Evolutionary conservation across 2,329 filamentous ascomycete genomes (phyloP), one percentile per base, ranked within the genome.

Genomic region (Zarea fungicola): DNA sequence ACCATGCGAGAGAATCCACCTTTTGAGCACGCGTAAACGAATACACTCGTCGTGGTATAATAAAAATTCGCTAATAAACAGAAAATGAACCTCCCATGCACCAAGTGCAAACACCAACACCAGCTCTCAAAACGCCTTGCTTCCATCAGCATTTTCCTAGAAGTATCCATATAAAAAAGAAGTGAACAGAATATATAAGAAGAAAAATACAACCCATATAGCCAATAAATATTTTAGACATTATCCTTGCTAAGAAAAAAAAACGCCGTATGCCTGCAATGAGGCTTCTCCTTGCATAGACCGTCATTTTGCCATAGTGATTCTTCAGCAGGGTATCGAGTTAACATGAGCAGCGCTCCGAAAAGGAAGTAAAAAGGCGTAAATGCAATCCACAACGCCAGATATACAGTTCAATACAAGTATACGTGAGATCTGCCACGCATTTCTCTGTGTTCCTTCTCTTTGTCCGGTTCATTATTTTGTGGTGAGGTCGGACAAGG

Each of bases 401-500:
- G 29, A 42, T 35, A 21, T 41, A 41, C 44, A 47, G 23, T 47
- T 23, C 35, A 40, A 32, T 40, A 31, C 44, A 39, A 25, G 5
- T 25, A 3, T 16, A 19, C 13, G n/a, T 23, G 5, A 25, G 25
- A 6, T n/a, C 18, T 35, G 41, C 34, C 25, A 43, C 29, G 28
- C 36, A 41, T 19, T 25, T 41, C 53, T 53, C 47, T 52, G 54
- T 55, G 50, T 54, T 54, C 53, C 56, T 56, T 23, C 34, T 45
- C 28, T 23, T 40, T 11, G 36, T 53, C 52, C n/a, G n/a, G n/a
- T 57, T 60, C 52, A 55, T 74, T 62, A 77, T 53, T 69, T 68
- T 57, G 68, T 23, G 25, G 46, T 68, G 55, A 84, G 66, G 54
- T 76, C 74, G 45, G 78, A 75, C 45, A 96, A 75, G 14, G 89